Base-by-base conservation (phyloP, 1,284 basidiomycete species). In the Leccinum variabile region DNA sequence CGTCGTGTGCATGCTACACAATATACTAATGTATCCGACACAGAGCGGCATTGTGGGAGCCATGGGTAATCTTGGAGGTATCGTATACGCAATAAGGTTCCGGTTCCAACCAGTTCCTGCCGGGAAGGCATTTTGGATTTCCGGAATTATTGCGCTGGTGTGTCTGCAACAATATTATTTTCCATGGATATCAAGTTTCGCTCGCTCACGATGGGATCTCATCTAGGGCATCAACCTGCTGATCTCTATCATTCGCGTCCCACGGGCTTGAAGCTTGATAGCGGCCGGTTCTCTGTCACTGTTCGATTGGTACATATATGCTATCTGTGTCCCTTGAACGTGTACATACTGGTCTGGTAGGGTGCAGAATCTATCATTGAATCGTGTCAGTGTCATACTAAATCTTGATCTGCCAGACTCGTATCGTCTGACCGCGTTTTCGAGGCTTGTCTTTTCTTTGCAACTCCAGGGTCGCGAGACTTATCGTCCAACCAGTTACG, bases 21-120 rank as follows among this genome's bases (percentile, higher is more conserved):
- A 25, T 3, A n/a, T 53, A 30, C 30, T 16, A 28, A 53, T 28
- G 28, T 14, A 49, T 49, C 46, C 14, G 2, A 14, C 32, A 14
- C 56, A 76, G 79, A 80, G 77, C 30, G 84, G 84, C 4, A 71
- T 84, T 25, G 84, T 85, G 0, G 84, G 85, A 3, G 79, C 72
- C 3, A 76, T 80, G 59, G 85, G 85, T 11, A 85, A 84, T 65
- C 65, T 84, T 1, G 85, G 85, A 3, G 85, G 84, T 1, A 76
- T 86, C 32, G 54, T 82, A 22, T 84, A 81, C 52, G 79, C 82
- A 2, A 67, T 84, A 2, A 70, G 84, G 14, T 84, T 84, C 67
- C 76, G 84, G n/a, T 83, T 82, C 73, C 80, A 81, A 58, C 71
- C 79, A 0, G 61, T 63, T 6, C 68, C 77, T 2, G 61, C 70